Evolutionary conservation across 2,329 filamentous ascomycete species (phyloP).

Genomic region (Arthrocladium fulminans): DNA sequence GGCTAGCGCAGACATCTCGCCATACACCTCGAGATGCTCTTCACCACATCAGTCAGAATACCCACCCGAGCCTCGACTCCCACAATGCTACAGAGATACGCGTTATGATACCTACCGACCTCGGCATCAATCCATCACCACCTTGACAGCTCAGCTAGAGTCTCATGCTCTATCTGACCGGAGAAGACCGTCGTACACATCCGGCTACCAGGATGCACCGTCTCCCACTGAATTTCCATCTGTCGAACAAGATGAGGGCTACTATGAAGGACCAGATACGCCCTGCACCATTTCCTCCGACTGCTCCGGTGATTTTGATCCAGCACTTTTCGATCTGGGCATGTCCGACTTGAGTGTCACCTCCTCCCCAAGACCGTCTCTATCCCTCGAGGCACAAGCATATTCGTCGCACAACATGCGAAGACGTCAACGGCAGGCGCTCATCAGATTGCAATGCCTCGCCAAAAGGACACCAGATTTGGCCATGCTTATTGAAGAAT

Average conservation of each 20-base stretch:
- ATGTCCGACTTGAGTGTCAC: slow-evolving; percentile 19
- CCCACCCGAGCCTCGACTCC: slow-evolving; percentile 4
- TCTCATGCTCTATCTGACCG: slow-evolving; percentile 19
- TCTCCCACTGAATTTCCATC: slow-evolving; percentile 7
- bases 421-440: slow-evolving; percentile 19
- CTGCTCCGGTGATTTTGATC: slow-evolving; percentile 18
- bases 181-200: slow-evolving; percentile 15
- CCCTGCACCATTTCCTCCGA: slow-evolving; percentile 18
- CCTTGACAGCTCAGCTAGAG: slow-evolving; percentile 20
- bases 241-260: slow-evolving; percentile 21
- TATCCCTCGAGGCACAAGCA: slow-evolving; percentile 23
- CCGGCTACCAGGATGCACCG: slow-evolving; percentile 1
- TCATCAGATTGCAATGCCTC: slow-evolving; percentile 23
- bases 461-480: slow-evolving; percentile 21
- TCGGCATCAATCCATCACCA: slow-evolving; percentile 19
- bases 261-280: slow-evolving; percentile 21
- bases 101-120: slow-evolving; percentile 19
- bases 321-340: slow-evolving; percentile 21
- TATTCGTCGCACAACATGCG: slow-evolving; percentile 20
- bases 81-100: slow-evolving; percentile 14
- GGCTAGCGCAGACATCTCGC: slow-evolving; percentile 18
- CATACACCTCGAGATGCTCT: slow-evolving; percentile 19
- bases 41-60: slow-evolving; percentile 13
- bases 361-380: slow-evolving; percentile 20
- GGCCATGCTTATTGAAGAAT: slow-evolving; percentile 24